Percentiles rank a stretch among this genome's conserved stretches.
phyloP scores from a whole-genome alignment of 177 flowering plant species.

The Vitis hybrid region DNA sequence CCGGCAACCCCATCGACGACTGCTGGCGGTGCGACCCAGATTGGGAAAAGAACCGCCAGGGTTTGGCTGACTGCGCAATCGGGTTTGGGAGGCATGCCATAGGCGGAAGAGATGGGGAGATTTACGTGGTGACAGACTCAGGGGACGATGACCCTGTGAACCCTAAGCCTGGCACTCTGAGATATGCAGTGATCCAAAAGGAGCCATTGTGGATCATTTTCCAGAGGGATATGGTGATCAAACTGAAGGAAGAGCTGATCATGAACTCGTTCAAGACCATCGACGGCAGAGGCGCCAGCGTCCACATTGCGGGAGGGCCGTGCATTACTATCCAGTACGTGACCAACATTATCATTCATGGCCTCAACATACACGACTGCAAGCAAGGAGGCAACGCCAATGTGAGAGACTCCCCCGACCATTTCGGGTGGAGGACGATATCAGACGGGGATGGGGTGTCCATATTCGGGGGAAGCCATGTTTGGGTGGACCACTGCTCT shows the following conservation, averaged over 20 bases:
- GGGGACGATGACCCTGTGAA: constrained; percentile 49
- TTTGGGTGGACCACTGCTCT: constrained; percentile 81
- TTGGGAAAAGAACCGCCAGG: constrained; percentile 56
- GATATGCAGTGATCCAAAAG: constrained; percentile 57
- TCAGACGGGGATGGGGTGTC: constrained; percentile 84
- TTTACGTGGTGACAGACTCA: constrained; percentile 60
- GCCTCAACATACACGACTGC: constrained; percentile 68
- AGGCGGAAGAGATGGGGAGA: constrained; percentile 59
- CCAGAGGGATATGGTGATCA: constrained; percentile 62
- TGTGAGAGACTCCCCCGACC: constrained; percentile 59
- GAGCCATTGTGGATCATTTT: constrained; percentile 81
- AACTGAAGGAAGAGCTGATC: constrained; percentile 58
- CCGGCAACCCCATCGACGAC: constrained; percentile 77
- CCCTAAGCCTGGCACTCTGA: constrained; percentile 66
- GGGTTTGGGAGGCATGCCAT: constrained; percentile 75
- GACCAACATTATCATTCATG: constrained; percentile 73
- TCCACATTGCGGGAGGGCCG: constrained; percentile 74
- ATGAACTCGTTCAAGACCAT: constrained; percentile 74
- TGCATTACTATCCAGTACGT: constrained; percentile 73
- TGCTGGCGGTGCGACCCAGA: constrained; percentile 82
- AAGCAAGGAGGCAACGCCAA: constrained; percentile 52
- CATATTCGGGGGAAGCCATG: constrained; percentile 55
- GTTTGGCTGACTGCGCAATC: constrained; percentile 64
- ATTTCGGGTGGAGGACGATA: constrained; percentile 50
- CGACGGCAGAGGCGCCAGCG: constrained; percentile 71